Evolutionary conservation across 352 stramenopile genomes (phyloP).

Genomic region (Globisporangium emineosum): DNA sequence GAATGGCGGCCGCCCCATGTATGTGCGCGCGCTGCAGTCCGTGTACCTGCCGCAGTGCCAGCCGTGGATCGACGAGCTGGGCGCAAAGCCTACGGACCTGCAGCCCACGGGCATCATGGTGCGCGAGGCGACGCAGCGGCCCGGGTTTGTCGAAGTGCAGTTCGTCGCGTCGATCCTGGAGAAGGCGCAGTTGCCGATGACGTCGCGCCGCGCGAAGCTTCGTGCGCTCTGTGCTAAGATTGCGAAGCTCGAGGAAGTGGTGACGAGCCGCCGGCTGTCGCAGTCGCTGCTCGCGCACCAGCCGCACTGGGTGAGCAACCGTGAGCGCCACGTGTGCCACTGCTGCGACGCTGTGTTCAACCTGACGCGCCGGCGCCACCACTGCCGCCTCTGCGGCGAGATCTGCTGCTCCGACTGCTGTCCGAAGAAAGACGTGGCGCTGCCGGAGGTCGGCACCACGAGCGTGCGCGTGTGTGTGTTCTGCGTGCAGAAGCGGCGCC

Average conservation of each 20-base stretch:
- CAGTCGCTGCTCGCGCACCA: slow-evolving; percentile 64
- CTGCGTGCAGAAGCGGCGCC: slow-evolving; percentile 53
- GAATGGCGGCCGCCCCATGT: slow-evolving; percentile 48
- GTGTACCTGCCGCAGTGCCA: slow-evolving; percentile 59
- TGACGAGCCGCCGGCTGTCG: slow-evolving; percentile 68
- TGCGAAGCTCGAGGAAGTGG: slow-evolving; percentile 59
- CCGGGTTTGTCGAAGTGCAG: slow-evolving; percentile 68
- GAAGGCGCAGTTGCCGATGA: slow-evolving; percentile 57
- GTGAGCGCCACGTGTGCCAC: slow-evolving; percentile 51
- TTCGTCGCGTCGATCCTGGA: slow-evolving; percentile 76
- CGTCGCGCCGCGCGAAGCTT: slow-evolving; percentile 52
- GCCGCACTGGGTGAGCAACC: slow-evolving; percentile 68
- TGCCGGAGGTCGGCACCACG: slow-evolving; percentile 55
- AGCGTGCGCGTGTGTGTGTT: slow-evolving; percentile 67
- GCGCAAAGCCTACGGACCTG: slow-evolving; percentile 40
- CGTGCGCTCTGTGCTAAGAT: slow-evolving; percentile 52
- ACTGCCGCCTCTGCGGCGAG: slow-evolving; percentile 76
- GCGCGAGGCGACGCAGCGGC: slow-evolving; percentile 37
- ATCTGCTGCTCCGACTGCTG: slow-evolving; percentile 75
- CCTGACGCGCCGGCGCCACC: slow-evolving; percentile 68
- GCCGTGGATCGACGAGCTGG: slow-evolving; percentile 62
- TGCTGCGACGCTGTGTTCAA: slow-evolving; percentile 66
- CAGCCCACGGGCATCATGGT: slow-evolving; percentile 79
- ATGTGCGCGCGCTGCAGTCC: slow-evolving; percentile 66
- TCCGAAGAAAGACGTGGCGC: slow-evolving; percentile 76